A percentile compares a stretch with the other conserved stretches of the same genome.
These are phyloP conservation scores for Linum trigynum DNA, from an alignment of 345 rosid genomes.

Conservation along the genomic window DNA sequence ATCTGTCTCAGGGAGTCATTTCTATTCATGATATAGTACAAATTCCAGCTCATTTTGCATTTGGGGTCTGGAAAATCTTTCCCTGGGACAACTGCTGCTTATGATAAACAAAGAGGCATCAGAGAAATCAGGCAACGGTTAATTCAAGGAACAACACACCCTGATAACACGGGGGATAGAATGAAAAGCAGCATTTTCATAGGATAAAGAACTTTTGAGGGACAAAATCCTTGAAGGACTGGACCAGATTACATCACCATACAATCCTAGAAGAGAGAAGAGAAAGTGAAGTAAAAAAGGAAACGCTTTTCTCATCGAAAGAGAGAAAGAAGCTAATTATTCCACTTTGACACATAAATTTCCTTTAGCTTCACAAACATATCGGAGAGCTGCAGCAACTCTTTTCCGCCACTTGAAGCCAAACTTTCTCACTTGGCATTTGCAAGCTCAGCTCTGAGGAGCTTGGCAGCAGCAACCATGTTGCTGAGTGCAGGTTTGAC, in stretches of 20 bases:
- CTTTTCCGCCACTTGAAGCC: background rate
- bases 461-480: background rate
- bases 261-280: background rate
- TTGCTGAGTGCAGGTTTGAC: conserved; percentile 44
- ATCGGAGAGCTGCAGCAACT: background rate
- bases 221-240: background rate
- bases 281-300: background rate
- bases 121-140: too few relatives aligned
- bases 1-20: too few relatives aligned
- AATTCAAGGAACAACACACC: too few relatives aligned
- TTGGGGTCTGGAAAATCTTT: too few relatives aligned
- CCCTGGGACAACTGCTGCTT: too few relatives aligned
- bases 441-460: conserved; percentile 8
- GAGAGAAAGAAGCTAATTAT: conserved; percentile 2
- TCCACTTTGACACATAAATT: conserved; percentile 5
- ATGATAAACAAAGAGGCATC: too few relatives aligned
- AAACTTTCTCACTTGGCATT: conserved; percentile 25
- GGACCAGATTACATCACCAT: background rate
- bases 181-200: background rate
- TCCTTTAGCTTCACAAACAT: background rate
- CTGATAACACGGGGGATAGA: background rate
- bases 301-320: conserved; percentile 8
- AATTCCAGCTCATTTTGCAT: too few relatives aligned
- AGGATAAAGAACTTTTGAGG: too few relatives aligned
- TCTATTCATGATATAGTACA: too few relatives aligned